phyloP scores from a whole-genome alignment of 768 basidiomycete species.

The Russula sp. region DNA sequence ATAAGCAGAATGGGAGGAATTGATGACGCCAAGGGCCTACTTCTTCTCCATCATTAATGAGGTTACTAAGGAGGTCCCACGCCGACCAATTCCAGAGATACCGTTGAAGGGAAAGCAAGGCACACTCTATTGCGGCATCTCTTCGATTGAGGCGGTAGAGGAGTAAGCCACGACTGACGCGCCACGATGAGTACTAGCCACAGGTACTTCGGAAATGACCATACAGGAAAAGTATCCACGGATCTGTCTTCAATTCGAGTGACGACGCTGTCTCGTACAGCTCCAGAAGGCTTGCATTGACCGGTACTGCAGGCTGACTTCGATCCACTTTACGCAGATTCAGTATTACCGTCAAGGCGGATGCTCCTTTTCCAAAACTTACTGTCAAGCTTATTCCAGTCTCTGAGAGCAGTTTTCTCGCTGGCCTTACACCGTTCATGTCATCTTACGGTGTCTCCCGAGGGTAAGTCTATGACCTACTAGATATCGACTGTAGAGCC shows the following conservation, averaged over 20 bases:
- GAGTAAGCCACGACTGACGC: conserved; percentile 73
- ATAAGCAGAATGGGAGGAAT: conserved; percentile 4
- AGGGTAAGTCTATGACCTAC: conserved; percentile 49
- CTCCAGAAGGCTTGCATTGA: conserved; percentile 55
- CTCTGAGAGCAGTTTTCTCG: conserved; percentile 77
- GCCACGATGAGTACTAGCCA: conserved; percentile 18
- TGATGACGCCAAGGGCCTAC: conserved; percentile 8
- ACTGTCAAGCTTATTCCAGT: conserved; percentile 85
- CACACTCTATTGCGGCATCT: conserved; percentile 81
- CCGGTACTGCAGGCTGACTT: conserved; percentile 62
- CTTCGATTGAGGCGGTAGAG: conserved; percentile 74
- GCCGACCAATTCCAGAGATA: conserved; percentile 32
- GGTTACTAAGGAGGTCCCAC: conserved; percentile 25
- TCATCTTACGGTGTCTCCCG: conserved; percentile 16
- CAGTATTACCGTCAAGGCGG: background rate
- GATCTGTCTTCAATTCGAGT: conserved; percentile 58
- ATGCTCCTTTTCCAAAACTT: conserved; percentile 34
- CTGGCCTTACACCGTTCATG: conserved; percentile 52
- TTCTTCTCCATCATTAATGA: conserved; percentile 30
- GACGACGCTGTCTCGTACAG: conserved; percentile 49
- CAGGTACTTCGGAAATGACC: background rate
- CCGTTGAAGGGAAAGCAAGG: conserved; percentile 52
- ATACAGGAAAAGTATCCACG: conserved; percentile 83
- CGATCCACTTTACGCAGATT: conserved; percentile 55
- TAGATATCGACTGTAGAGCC: conserved; percentile 78